These are phyloP conservation scores for Paradendryphiella salina DNA, from an alignment of 2,329 filamentous ascomycete species.

Conservation along the genomic window DNA sequence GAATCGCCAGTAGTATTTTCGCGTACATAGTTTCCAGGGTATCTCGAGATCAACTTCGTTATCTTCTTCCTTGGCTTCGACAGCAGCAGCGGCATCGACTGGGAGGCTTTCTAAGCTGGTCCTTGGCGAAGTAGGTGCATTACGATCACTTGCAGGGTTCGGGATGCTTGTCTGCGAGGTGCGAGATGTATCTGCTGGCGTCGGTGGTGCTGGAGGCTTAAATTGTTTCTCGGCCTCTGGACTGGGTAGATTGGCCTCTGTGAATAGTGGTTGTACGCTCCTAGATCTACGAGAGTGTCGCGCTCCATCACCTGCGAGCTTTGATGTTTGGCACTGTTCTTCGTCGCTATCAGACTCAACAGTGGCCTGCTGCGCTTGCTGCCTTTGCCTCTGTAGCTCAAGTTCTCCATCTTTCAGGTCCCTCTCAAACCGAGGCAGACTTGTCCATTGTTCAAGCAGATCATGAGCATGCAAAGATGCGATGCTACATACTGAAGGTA, in stretches of 20 bases:
- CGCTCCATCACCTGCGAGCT: constrained; percentile 14
- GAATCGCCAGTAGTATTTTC: constrained; percentile 42
- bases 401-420: constrained; percentile 32
- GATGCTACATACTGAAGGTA: constrained; percentile 30
- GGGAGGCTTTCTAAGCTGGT: constrained; percentile 34
- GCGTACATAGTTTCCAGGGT: constrained; percentile 43
- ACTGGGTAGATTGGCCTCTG: constrained; percentile 30
- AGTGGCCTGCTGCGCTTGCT: constrained; percentile 37
- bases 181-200: constrained; percentile 33
- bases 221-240: constrained; percentile 24
- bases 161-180: constrained; percentile 23
- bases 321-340: constrained; percentile 20
- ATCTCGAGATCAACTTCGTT: constrained; percentile 40
- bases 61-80: constrained; percentile 40
- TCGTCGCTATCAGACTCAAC: constrained; percentile 45
- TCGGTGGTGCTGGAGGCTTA: constrained; percentile 31
- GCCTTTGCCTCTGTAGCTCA: constrained; percentile 26
- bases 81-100: constrained; percentile 37
- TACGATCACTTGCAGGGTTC: constrained; percentile 7
- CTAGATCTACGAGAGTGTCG: constrained; percentile 21
- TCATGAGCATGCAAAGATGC: constrained; percentile 31
- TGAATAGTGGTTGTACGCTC: constrained; percentile 36
- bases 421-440: constrained; percentile 37
- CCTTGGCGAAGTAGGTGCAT: constrained; percentile 29
- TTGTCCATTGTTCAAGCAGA: constrained; percentile 41